Conservation (phyloP, 805 yeast species). For the Ogataea dorogensis region DNA sequence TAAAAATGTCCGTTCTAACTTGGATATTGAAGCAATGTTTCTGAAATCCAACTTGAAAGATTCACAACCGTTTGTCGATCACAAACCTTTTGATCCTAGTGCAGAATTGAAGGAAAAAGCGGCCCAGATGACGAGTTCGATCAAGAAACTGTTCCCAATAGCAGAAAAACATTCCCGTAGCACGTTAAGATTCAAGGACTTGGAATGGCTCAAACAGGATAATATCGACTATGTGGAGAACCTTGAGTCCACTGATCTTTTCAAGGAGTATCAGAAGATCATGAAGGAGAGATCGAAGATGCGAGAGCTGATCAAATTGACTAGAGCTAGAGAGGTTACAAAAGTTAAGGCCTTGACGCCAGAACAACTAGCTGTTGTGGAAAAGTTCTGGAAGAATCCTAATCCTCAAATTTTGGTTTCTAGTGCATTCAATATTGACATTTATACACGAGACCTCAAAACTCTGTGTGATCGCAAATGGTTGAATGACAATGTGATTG, state of each 20-base stretch:
- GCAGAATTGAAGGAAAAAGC: conserved; percentile 7
- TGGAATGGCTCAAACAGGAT: conserved; percentile 34
- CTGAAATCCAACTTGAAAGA: conserved; percentile 12
- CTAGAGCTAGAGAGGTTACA: conserved; percentile 36
- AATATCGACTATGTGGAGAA: conserved; percentile 32
- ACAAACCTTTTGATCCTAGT: conserved; percentile 3
- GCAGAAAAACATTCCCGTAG: conserved; percentile 9
- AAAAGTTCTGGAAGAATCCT: conserved; percentile 33
- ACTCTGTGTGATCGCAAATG: conserved; percentile 72
- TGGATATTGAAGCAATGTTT: conserved; percentile 10
- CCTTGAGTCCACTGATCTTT: conserved; percentile 31
- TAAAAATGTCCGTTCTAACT: conserved; percentile 5
- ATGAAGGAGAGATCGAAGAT: conserved; percentile 41
- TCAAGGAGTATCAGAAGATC: conserved; percentile 43
- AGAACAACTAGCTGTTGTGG: conserved; percentile 36
- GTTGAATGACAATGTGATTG: conserved; percentile 91
- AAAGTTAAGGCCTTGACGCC: conserved; percentile 32
- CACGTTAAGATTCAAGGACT: conserved; percentile 28
- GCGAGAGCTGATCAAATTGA: conserved; percentile 35
- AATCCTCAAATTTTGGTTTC: conserved; percentile 30
- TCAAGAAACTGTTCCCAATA: conserved; percentile 16
- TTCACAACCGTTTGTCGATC: conserved; percentile 5
- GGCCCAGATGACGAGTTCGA: conserved; percentile 12
- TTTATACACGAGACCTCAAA: conserved; percentile 61
- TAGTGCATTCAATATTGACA: conserved; percentile 50